phyloP scores from a whole-genome alignment of 805 yeast species.

The Candida ovalis region DNA sequence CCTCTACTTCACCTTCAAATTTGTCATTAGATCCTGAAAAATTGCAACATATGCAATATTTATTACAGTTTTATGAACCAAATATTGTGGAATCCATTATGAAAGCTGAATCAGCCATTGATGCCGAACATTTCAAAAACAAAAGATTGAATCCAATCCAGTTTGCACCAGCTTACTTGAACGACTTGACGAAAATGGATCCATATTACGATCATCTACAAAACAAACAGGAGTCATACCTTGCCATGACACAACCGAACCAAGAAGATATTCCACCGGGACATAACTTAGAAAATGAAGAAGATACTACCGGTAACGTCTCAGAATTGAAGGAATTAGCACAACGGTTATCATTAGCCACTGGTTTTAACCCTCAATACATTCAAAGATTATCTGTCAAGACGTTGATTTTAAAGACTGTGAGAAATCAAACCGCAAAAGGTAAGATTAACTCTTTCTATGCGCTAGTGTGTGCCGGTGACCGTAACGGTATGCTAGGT shows the following conservation, averaged over 20 bases:
- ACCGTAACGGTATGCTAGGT: conserved; percentile 89
- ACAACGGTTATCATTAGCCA: conserved; percentile 52
- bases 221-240: conserved; percentile 17
- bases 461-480: conserved; percentile 87
- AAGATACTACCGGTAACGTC: conserved; percentile 13
- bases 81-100: conserved; percentile 77
- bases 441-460: conserved; percentile 84
- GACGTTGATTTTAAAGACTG: conserved; percentile 71
- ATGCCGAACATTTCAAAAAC: conserved; percentile 55
- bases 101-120: conserved; percentile 71
- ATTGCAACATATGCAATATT: conserved; percentile 45
- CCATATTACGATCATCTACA: conserved; percentile 67
- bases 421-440: conserved; percentile 86
- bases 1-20: neutral
- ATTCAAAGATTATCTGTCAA: conserved; percentile 59
- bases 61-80: conserved; percentile 77
- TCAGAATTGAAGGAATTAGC: conserved; percentile 38
- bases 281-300: conserved; percentile 19
- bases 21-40: conserved; percentile 22
- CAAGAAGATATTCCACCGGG: conserved; percentile 21
- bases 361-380: conserved; percentile 63
- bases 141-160: conserved; percentile 40
- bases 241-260: conserved; percentile 26
- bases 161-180: conserved; percentile 69
- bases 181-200: conserved; percentile 68